phyloP scores from a whole-genome alignment of 768 basidiomycete species.

The Collybiopsis confluens region DNA sequence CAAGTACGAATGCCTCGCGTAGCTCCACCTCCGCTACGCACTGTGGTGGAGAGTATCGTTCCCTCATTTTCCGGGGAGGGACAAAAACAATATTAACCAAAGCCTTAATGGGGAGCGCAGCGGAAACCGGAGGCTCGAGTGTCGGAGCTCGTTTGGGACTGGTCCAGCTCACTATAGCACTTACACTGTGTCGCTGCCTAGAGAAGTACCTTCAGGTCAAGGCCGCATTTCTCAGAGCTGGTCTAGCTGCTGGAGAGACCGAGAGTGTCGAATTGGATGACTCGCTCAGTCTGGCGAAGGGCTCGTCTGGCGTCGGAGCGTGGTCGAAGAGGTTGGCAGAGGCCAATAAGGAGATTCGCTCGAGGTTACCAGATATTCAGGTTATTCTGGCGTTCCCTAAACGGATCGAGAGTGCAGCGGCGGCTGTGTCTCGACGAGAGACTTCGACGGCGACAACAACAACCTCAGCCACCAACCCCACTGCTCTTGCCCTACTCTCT shows the following conservation, averaged over 20 bases:
- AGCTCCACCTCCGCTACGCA: conserved; percentile 67
- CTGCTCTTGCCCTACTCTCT: conserved; percentile 57
- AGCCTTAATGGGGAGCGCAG: conserved; percentile 47
- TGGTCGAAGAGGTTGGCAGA: conserved; percentile 69
- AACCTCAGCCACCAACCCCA: conserved; percentile 25
- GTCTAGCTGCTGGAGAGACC: conserved; percentile 53
- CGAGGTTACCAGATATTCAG: conserved; percentile 80
- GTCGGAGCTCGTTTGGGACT: conserved; percentile 50
- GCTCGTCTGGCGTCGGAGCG: conserved; percentile 51
- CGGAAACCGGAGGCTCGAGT: not conserved
- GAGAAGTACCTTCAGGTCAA: conserved; percentile 62
- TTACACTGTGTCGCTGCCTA: conserved; percentile 73
- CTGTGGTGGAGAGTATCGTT: conserved; percentile 73
- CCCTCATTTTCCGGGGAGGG: conserved; percentile 52
- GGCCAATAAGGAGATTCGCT: conserved; percentile 70
- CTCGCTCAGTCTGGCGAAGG: not conserved
- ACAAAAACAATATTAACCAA: conserved; percentile 75
- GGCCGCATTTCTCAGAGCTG: conserved; percentile 43
- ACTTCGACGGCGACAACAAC: not conserved
- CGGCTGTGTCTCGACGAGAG: not conserved
- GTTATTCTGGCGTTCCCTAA: conserved; percentile 84
- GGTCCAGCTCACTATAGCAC: conserved; percentile 82
- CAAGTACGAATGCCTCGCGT: conserved; percentile 35
- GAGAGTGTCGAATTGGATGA: conserved; percentile 18
- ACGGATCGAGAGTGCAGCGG: conserved; percentile 21